Base-by-base conservation (phyloP, 129 eudicot species). In the Mikania micrantha region DNA sequence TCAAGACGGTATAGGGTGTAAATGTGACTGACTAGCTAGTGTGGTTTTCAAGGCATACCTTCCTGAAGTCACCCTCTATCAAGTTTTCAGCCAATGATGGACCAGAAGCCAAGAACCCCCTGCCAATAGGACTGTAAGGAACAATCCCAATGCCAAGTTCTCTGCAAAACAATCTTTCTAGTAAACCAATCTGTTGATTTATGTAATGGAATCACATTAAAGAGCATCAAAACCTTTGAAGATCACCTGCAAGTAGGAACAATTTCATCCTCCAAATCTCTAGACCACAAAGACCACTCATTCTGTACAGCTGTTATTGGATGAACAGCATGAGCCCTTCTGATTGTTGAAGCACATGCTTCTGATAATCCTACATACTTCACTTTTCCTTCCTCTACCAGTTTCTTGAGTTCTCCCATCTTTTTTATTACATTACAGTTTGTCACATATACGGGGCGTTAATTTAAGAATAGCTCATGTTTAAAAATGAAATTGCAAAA, bases 251-350 rank as follows among this genome's bases (percentile, higher is more conserved):
- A 85, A 60, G 91, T 82, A 24, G 91, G 83, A 39, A 85, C 66
- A 9, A 85, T 71, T 1, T 79, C 87, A 53, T 69, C 79, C 64
- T 84, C 95, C 34, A 73, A 81, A 58, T 87, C 90, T 72, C 95
- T 81, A 38, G 85, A 20, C 91, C 91, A 85, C 40, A 85, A 48
- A 25, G 91, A 85, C 91, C 91, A 85, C 56, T 85, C 90, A 52
- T 78, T 34, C 56, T 87, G 90, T 5, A 87, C 85, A 0, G 95
- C 87, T 27, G 95, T 81, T 42, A 87, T 73, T 15, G 95, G 95
- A 80, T 87, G 95, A 67, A 87, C 83, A 41, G 87, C 90, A 69
- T 84, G 90, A 16, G 95, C 95, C 34, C 95, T 84, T 79, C 95
- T 77, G 47, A 85, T 85, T 20, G 92, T 85, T 38, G 85, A 77